These are phyloP conservation scores for Porcisia deanei DNA, from an alignment of 208 protist species.

Conservation along the genomic window DNA sequence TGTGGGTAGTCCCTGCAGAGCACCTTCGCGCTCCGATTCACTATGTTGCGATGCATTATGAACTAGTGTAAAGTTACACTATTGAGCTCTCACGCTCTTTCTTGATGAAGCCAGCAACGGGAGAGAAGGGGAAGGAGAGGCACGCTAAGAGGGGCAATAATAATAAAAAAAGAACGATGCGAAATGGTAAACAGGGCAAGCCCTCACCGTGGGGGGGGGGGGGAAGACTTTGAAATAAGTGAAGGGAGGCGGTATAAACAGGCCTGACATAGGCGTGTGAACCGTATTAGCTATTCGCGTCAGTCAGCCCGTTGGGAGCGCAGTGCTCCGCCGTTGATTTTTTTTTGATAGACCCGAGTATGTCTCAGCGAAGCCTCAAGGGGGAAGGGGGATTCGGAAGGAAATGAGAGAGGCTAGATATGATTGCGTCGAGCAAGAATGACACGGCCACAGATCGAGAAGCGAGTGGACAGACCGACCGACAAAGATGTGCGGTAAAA, in stretches of 20 bases:
- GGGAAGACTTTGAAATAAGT: background rate
- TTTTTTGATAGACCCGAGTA: no score
- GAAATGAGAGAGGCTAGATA: background rate
- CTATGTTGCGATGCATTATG: background rate
- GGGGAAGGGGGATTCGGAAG: background rate
- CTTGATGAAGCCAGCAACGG: no score
- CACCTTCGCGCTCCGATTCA: conserved; percentile 16
- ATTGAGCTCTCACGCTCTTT: background rate
- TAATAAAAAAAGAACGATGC: background rate
- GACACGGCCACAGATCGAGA: no score
- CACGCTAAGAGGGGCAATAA: background rate
- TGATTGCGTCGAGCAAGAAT: background rate
- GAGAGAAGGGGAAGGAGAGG: background rate
- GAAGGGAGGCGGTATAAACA: background rate
- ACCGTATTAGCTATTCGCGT: background rate
- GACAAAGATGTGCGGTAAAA: no score
- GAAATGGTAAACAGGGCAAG: no score
- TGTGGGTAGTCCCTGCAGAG: conserved; percentile 55
- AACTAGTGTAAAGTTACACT: background rate
- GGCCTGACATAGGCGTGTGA: background rate
- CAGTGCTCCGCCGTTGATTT: no score
- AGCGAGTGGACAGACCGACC: no score
- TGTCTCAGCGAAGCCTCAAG: no score
- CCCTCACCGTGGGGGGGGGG: background rate
- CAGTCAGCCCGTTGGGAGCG: background rate